Evolutionary conservation across 106 monocot species (phyloP).

Genomic region (Dactylorhiza incarnata): DNA sequence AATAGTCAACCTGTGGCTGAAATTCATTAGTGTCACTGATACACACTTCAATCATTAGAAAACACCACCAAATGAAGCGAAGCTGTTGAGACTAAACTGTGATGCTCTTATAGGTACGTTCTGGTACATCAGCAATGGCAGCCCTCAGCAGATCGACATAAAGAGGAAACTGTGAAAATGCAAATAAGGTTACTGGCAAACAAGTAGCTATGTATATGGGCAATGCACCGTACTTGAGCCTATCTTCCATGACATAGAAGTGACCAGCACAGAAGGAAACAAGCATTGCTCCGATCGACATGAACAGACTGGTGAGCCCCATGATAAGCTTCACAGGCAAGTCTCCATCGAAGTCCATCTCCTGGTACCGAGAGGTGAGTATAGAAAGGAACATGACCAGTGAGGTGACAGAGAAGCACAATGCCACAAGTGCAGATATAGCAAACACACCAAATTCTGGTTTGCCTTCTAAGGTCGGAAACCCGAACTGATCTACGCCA

Average conservation of each 20-base stretch:
- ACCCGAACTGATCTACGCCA: conserved; percentile 1
- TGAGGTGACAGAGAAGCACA: conserved; percentile 26
- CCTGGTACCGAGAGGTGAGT: conserved; percentile 17
- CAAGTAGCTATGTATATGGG: conserved; percentile 9
- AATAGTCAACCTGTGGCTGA: background rate
- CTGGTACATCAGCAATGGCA: background rate
- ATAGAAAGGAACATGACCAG: conserved; percentile 21
- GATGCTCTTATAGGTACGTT: conserved; percentile 6
- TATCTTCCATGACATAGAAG: conserved; percentile 13
- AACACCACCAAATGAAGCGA: background rate
- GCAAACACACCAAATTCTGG: conserved; percentile 11
- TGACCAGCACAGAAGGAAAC: conserved; percentile 14
- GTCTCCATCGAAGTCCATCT: conserved; percentile 7
- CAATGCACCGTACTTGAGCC: conserved; percentile 9
- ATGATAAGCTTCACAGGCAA: conserved; percentile 8
- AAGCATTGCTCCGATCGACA: conserved; percentile 13
- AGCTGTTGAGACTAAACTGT: background rate
- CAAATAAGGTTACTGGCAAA: conserved; percentile 8
- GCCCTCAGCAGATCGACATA: conserved; percentile 12
- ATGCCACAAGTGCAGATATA: conserved; percentile 12
- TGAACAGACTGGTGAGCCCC: conserved; percentile 9
- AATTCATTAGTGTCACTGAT: background rate
- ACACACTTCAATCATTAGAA: background rate
- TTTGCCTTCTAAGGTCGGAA: background rate
- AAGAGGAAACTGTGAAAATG: conserved; percentile 6